These are phyloP conservation scores for Cutaneotrichosporon daszewskae DNA, from an alignment of 1,284 basidiomycete genomes.

Conservation along the genomic window DNA sequence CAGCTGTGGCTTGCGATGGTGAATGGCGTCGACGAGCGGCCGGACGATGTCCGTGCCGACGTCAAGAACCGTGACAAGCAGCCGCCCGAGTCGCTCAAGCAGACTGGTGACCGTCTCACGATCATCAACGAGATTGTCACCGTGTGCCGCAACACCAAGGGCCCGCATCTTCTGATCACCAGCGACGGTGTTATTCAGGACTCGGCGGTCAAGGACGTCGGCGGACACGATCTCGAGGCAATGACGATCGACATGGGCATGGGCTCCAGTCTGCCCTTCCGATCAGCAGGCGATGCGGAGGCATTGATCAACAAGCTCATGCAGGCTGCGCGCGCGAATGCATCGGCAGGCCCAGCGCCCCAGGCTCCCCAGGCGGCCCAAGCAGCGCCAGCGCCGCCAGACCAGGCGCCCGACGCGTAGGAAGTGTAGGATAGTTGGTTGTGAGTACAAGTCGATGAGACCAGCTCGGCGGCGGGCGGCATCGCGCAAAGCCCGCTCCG, in stretches of 20 bases:
- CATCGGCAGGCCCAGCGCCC: no score
- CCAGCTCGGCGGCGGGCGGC: no score
- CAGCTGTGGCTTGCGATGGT: conserved; percentile 17
- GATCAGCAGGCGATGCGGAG: no score
- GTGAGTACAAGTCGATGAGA: no score
- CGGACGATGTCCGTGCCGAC: conserved; percentile 5
- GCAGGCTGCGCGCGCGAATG: no score
- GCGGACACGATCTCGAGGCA: conserved; percentile 11
- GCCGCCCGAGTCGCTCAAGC: conserved; percentile 6
- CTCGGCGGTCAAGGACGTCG: conserved; percentile 12
- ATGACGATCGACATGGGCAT: conserved; percentile 3
- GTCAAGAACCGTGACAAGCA: conserved; percentile 3
- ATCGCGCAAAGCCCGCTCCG: no score
- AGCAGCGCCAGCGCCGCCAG: no score
- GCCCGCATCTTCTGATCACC: conserved; percentile 14
- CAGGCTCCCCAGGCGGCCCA: no score
- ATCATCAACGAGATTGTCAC: conserved; percentile 14
- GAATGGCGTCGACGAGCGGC: conserved; percentile 14
- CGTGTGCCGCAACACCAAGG: conserved; percentile 12
- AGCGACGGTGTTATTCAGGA: conserved; percentile 9
- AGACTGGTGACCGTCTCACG: conserved; percentile 15
- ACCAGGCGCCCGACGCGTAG: no score
- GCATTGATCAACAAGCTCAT: no score
- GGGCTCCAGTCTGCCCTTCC: no score
- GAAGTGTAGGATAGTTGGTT: no score